Percentiles rank a stretch among this genome's conserved stretches.
These are phyloP conservation scores for Trametes meyenii DNA, from an alignment of 768 basidiomycete genomes.

Conservation along the genomic window DNA sequence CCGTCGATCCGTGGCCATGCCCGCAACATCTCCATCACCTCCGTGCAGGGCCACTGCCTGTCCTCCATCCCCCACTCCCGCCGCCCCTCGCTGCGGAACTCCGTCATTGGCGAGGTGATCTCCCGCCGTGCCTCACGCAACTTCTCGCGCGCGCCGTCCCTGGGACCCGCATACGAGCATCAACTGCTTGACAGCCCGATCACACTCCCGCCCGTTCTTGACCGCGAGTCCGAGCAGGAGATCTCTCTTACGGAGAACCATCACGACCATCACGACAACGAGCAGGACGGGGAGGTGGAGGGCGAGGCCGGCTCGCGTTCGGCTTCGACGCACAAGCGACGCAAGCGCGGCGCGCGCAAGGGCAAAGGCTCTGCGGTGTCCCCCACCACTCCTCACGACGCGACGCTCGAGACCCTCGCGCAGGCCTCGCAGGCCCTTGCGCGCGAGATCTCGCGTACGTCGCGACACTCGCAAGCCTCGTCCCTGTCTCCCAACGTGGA, in stretches of 20 bases:
- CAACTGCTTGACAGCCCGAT: slow-evolving; percentile 22
- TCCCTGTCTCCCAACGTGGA: slow-evolving; percentile 18
- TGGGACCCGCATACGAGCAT: slow-evolving; percentile 39
- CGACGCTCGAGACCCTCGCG: slow-evolving; percentile 70
- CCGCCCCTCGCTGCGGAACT: slow-evolving; percentile 70
- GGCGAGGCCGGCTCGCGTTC: slow-evolving; percentile 52
- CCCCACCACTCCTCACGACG: slow-evolving; percentile 44
- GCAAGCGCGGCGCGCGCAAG: slow-evolving; percentile 85
- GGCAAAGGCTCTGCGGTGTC: slow-evolving; percentile 61
- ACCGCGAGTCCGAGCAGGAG: slow-evolving; percentile 41
- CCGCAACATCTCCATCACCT: slow-evolving; percentile 62
- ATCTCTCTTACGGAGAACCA: slow-evolving; percentile 34
- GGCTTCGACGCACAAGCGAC: slow-evolving; percentile 74
- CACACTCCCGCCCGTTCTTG: slow-evolving; percentile 27
- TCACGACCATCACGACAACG: slow-evolving; percentile 28
- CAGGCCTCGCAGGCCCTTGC: slow-evolving; percentile 81
- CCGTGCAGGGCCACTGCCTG: slow-evolving; percentile 66
- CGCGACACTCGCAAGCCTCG: slow-evolving; percentile 22
- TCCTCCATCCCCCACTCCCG: slow-evolving; percentile 66
- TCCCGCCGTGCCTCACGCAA: slow-evolving; percentile 53
- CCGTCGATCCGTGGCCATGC: slow-evolving; percentile 42
- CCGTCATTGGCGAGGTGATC: slow-evolving; percentile 46
- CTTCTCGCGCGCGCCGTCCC: slow-evolving; percentile 65
- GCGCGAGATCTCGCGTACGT: slow-evolving; percentile 75
- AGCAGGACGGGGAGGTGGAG: slow-evolving; percentile 40